phyloP scores from a whole-genome alignment of 2,329 filamentous ascomycete species.

The Ophiobolus disseminans region DNA sequence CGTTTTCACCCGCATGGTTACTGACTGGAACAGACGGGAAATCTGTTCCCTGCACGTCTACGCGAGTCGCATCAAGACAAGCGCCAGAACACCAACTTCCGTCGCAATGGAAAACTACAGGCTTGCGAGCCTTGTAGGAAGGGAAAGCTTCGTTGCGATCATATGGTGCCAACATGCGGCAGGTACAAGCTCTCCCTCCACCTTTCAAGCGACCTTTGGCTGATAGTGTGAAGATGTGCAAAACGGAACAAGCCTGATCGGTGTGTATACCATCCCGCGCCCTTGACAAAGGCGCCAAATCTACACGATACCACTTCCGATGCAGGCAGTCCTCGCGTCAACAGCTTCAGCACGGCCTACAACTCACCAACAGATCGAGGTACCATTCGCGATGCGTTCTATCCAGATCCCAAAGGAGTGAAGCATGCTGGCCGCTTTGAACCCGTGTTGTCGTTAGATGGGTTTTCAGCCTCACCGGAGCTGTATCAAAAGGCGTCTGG shows the following conservation, averaged over 20 bases:
- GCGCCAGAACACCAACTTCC: conserved; percentile 34
- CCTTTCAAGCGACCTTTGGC: neutral
- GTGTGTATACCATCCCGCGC: conserved; percentile 48
- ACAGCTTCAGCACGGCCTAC: conserved; percentile 5
- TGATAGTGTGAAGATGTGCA: conserved; percentile 25
- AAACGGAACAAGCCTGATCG: conserved; percentile 35
- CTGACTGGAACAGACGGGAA: conserved; percentile 30
- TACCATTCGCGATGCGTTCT: neutral
- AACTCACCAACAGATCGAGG: neutral
- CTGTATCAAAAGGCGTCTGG: conserved; percentile 9
- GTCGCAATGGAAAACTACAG: conserved; percentile 49
- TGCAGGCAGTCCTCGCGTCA: conserved; percentile 13
- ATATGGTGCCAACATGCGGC: conserved; percentile 45
- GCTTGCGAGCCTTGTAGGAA: conserved; percentile 48
- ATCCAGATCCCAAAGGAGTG: conserved; percentile 3
- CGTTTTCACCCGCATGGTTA: neutral
- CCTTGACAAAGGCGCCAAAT: conserved; percentile 38
- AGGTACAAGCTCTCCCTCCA: neutral
- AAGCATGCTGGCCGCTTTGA: neutral
- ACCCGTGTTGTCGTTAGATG: neutral
- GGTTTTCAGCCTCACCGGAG: neutral
- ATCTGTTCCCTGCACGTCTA: conserved; percentile 38
- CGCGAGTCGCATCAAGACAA: conserved; percentile 34
- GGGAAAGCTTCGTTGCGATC: conserved; percentile 46
- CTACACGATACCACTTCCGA: conserved; percentile 15